Evolutionary conservation across 2,329 filamentous ascomycete species (phyloP), one percentile per base, ranked within the genome.

Genomic region (Trichoderma pleuroti): DNA sequence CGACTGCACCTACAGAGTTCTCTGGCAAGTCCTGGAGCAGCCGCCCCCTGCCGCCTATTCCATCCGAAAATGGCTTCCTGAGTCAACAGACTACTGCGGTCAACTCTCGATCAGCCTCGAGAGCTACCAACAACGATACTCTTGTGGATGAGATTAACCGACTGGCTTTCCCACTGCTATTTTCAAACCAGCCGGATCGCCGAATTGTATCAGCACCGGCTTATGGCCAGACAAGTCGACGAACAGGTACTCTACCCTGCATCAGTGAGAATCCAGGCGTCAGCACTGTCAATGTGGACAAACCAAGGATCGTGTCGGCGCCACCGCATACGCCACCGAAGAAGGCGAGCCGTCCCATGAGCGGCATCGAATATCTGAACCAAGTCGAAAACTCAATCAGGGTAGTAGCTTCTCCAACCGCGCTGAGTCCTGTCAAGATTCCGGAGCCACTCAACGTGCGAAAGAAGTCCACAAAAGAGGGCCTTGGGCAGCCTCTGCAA

Each of bases 371-470:
- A 30, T 85, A 84, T 73, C 77, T 87, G 9, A 80, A 82, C 62
- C 81, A 79, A 36, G 82, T 82, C 3, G 83, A 85, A 70, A 82
- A 86, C 63, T 88, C 86, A 0, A 88, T 88, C 74, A 84, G 86
- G 7, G 77, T 88, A 6, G 86, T 88, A n/a, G 79, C 84, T 70
- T 86, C 86, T 4, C 84, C 85, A 4, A 80, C 80, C 2, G 77
- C 77, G 3, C 73, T 75, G n/a, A 79, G 76, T 59, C 77, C 78
- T 4, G 76, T 80, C 1, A 76, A 79, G 34, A 75, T 77, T 2
- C 81, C 83, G 0, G 77, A 79, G 60, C 81, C 81, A 32, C 79
- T 84, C 59, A 83, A 84, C 46, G 77, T 84, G 21, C 80, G 80
- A 62, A 85, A 84, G 75, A 82, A 82, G 73, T 63, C 74, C 9